Evolutionary conservation across 306 rosid species (phyloP), one percentile per base, ranked within the genome.

Genomic region (Glycine latifolia): DNA sequence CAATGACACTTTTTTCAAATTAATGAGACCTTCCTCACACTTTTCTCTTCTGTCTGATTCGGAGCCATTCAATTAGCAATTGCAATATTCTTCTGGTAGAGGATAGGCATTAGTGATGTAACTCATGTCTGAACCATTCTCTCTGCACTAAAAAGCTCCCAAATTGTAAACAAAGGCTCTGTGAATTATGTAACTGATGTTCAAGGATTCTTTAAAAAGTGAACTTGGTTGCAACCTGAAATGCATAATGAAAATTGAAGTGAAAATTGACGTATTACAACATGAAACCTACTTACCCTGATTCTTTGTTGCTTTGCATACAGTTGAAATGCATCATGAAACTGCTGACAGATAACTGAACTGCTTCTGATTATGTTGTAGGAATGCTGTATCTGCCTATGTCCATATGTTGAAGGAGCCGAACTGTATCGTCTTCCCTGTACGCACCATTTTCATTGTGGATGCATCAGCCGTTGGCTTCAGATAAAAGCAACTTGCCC

Each of bases 311-410:
- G 60, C 8, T 60, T 67, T 26, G 56, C 65, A 31, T 60, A 43
- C 17, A 35, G 14, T 76, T 81, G 50, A 71, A 78, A 65, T 39
- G 11, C 68, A 43, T 17, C 0, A 37, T 59, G 46, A 39, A 79
- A 73, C n/a, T n/a, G 37, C 61, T 56, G 68, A 74, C 49, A 47
- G 72, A 69, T 16, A 76, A 65, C 69, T 66, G 16, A 79, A 69
- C 75, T 89, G 65, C 65, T 61, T 12, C 41, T 53, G 65, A 66
- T 66, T 71, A 16, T 80, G 39, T 59, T 79, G 68, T 8, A 93
- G 97, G 97, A 93, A 71, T 93, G 97, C 55, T 93, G 97, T 86
- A 91, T 93, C 66, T 93, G 97, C 87, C 92, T 93, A 49, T 89
- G 93, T 3, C 75, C 76, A 26, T 93, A 93, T 48, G 92, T 76